Conservation (phyloP, 139 green algal genomes). For the Volvox reticuliferus region DNA sequence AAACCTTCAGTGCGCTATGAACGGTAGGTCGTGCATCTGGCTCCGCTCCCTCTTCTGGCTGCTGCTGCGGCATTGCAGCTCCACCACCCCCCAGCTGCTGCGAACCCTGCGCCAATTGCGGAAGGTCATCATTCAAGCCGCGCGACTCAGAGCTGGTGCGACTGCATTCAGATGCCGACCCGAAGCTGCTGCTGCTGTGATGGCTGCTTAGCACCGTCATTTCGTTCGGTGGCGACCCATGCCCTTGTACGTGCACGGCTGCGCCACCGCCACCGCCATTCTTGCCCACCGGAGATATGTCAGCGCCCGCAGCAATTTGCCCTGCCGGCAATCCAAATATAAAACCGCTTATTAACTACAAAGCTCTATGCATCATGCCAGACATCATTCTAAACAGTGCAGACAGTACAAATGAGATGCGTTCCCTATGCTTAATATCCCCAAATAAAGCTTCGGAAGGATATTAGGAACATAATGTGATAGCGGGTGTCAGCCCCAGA, state of each 20-base stretch:
- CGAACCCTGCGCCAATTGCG: neutral
- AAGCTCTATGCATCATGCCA: too few relatives aligned
- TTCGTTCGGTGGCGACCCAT: conserved; percentile 14
- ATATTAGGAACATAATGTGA: too few relatives aligned
- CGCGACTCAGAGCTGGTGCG: conserved; percentile 43
- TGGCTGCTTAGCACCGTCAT: conserved; percentile 11
- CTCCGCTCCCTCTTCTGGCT: neutral
- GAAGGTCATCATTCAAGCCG: neutral
- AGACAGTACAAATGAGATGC: too few relatives aligned
- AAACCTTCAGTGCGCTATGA: neutral
- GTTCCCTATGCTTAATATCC: too few relatives aligned
- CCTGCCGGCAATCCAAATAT: neutral
- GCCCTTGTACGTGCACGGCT: neutral
- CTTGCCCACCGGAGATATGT: neutral
- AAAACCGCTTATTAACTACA: too few relatives aligned
- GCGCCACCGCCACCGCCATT: neutral
- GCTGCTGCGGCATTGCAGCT: neutral
- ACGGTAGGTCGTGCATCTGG: neutral
- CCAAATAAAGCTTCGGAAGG: too few relatives aligned
- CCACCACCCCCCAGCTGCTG: neutral
- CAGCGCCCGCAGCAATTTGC: neutral
- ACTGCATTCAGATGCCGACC: conserved; percentile 43
- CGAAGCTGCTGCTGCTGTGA: conserved; percentile 48
- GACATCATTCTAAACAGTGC: too few relatives aligned
- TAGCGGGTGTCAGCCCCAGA: too few relatives aligned